phyloP scores from a whole-genome alignment of 208 protist species.

The Trypanosoma conorhini region DNA sequence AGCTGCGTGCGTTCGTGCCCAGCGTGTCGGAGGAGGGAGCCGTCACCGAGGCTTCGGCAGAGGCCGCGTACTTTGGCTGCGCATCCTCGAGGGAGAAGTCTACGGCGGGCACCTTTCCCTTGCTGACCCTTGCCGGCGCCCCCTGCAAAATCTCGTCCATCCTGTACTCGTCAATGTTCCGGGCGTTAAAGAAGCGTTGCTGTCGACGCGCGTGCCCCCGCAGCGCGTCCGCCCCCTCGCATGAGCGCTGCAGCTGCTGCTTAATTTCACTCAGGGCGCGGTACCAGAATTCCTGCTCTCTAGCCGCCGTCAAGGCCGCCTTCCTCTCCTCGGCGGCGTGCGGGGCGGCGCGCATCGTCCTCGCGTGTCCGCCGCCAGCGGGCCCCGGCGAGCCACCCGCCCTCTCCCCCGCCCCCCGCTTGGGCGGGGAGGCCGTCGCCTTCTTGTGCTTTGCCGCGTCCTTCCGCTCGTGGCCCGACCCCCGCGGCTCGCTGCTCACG shows the following conservation, averaged over 20 bases:
- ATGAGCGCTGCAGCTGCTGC: constrained; percentile 36
- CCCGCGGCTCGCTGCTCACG: neutral
- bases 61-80: neutral
- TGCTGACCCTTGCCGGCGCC: neutral
- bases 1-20: neutral
- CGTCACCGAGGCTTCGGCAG: neutral
- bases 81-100: neutral
- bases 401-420: neutral
- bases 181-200: constrained; percentile 53
- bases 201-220: constrained; percentile 36
- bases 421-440: neutral
- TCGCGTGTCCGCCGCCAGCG: constrained; percentile 2
- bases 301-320: constrained; percentile 28
- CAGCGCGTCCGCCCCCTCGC: constrained; percentile 16
- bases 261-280: constrained; percentile 33
- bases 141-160: constrained; percentile 64
- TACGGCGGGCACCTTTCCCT: neutral
- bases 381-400: neutral
- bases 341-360: neutral
- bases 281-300: constrained; percentile 45
- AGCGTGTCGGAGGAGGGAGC: neutral
- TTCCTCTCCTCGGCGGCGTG: constrained; percentile 41
- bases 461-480: neutral
- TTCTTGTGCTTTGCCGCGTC: neutral
- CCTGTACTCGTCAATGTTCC: constrained; percentile 53